Evolutionary conservation across 371 early-diverging fungal species (phyloP), one percentile per base, ranked within the genome.

Genomic region (Rhizoclosmatium hyalinum): DNA sequence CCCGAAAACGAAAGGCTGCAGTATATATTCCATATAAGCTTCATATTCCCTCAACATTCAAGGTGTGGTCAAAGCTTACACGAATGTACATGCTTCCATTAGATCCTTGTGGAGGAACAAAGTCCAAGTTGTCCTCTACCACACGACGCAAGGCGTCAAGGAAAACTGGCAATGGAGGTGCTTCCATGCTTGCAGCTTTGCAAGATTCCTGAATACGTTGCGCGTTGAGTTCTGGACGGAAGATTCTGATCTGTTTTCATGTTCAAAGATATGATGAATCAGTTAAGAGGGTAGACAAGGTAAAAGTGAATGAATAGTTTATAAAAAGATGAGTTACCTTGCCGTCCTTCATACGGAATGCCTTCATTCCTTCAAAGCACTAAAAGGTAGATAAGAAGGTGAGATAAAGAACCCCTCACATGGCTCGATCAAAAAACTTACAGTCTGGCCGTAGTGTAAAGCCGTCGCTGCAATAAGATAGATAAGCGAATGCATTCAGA

Each of bases 331-430:
- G 21, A 19, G 5, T 6, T 74, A 75, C 76, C 77, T 89, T 89
- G 19, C 91, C 91, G 75, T 92, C 88, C 61, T 84, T 86, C 84
- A 89, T 87, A 24, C 91, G 84, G 88, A 91, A 94, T 3, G 94
- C 93, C 80, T 94, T 94, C 76, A 94, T 77, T 39, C 94, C 94
- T 84, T 94, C 94, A 77, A 94, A 94, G 77, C 91, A 90, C 89
- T 74, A 83, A 85, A 60, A 53, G 63, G 14, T 21, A 50, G 50
- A 50, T 50, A 50, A 50, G 17, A 50, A 50, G 17, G 17, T 50
- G 6, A 12, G 50, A 50, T 50, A 50, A 50, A 17, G 50, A 17
- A 50, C 6, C 17, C 50, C 6, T 17, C 17, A 12, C 50, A 50
- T 50, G 50, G 32, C 32, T 32, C 32, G 68, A 6, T 24, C 14